phyloP scores from a whole-genome alignment of 176 grass and related monocot genomes.

The Urochloa ruziziensis region DNA sequence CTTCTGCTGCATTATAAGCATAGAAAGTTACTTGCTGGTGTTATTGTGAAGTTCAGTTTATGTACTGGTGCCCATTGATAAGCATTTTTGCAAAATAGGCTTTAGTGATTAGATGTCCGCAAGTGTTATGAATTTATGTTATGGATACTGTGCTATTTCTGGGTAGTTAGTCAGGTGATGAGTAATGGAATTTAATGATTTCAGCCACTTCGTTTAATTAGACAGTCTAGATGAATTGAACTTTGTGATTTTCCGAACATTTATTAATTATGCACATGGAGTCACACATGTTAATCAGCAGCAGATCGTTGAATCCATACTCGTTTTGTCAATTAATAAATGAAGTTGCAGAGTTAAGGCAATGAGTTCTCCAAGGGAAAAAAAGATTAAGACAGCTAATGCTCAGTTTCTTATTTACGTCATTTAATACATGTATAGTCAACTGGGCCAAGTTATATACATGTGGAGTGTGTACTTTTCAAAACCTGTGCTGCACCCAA shows the following conservation, averaged over 20 bases:
- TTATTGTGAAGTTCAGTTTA: neutral
- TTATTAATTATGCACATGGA: slow-evolving; percentile 6
- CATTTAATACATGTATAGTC: slow-evolving; percentile 6
- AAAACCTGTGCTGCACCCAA: neutral
- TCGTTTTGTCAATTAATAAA: slow-evolving; percentile 15
- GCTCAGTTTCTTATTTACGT: neutral
- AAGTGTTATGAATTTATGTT: neutral
- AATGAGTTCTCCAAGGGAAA: neutral
- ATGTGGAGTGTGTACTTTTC: neutral
- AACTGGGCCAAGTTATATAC: neutral
- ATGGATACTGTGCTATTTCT: neutral
- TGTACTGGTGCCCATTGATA: neutral
- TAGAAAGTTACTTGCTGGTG: neutral
- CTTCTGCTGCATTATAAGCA: neutral
- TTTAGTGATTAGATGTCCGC: too few species aligned
- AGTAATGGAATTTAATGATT: neutral
- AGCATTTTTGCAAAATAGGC: neutral
- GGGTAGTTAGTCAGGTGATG: neutral
- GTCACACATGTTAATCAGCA: slow-evolving; percentile 7
- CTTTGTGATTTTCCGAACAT: neutral
- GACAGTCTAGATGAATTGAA: neutral
- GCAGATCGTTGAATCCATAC: neutral
- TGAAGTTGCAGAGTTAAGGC: neutral
- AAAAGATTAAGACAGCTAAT: neutral
- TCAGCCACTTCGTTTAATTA: neutral